These are phyloP conservation scores for Globisporangium iwayamae DNA, from an alignment of 352 stramenopile species.

Conservation along the genomic window DNA sequence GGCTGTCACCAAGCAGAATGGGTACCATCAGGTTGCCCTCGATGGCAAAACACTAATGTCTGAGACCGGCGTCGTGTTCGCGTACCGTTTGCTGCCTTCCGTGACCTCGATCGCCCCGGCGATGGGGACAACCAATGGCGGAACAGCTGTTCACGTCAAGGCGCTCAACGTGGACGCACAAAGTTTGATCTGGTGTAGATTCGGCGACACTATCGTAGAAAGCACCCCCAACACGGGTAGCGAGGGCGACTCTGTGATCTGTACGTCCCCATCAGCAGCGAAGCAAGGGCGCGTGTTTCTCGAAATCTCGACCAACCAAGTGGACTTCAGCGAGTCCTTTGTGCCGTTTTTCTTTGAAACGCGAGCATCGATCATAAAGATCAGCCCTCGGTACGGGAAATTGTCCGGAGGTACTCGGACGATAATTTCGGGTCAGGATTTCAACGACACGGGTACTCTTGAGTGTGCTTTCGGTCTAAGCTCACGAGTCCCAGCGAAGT, in stretches of 20 bases:
- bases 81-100: conserved; percentile 28
- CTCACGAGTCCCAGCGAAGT: conserved; percentile 18
- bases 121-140: conserved; percentile 14
- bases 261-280: conserved; percentile 15
- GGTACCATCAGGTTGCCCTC: background rate
- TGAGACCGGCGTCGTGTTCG: conserved; percentile 23
- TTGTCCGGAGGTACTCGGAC: conserved; percentile 6
- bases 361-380: conserved; percentile 1
- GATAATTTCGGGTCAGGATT: conserved; percentile 24
- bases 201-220: conserved; percentile 26
- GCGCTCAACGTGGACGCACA: conserved; percentile 12
- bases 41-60: background rate
- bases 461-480: conserved; percentile 32
- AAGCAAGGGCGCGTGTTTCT: conserved; percentile 20
- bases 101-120: conserved; percentile 24
- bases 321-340: conserved; percentile 39
- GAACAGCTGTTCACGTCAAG: conserved; percentile 23
- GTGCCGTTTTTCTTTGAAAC: conserved; percentile 20
- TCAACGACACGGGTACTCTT: conserved; percentile 17
- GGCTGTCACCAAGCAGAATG: conserved; percentile 20
- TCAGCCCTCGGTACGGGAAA: conserved; percentile 17
- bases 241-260: conserved; percentile 14
- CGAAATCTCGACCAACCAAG: conserved; percentile 38
- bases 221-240: background rate
- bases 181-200: conserved; percentile 31